Percentiles rank a stretch among this genome's conserved stretches.
phyloP scores from a whole-genome alignment of 441 rosid genomes.

The Adansonia rubrostipa region DNA sequence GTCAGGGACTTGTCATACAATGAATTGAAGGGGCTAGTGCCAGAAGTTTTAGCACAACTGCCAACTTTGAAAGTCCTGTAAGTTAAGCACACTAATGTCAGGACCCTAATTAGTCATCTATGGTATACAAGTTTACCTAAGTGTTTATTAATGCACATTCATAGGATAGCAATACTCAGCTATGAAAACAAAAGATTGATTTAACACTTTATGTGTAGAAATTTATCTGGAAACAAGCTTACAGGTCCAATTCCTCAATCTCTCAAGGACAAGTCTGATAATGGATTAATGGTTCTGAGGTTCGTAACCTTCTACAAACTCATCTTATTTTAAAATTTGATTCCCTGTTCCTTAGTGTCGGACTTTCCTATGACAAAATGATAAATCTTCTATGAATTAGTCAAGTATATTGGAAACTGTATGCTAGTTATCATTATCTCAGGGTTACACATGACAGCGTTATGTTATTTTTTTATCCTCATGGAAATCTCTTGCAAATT shows the following conservation, averaged over 20 bases:
- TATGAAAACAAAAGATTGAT: not conserved
- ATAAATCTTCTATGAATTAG: not conserved
- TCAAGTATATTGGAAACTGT: not conserved
- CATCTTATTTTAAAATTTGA: not conserved
- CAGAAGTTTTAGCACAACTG: not conserved
- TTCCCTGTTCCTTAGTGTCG: not conserved
- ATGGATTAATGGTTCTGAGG: not conserved
- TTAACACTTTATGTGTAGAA: not conserved
- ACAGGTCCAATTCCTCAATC: constrained; percentile 3
- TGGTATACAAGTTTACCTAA: not conserved
- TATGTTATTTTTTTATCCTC: not conserved
- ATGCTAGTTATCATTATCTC: not conserved
- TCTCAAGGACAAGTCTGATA: not conserved
- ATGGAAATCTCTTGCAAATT: not conserved
- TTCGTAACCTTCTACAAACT: not conserved
- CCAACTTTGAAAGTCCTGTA: constrained; percentile 10
- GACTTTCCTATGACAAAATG: not conserved
- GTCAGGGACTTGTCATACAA: constrained; percentile 14
- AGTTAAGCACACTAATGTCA: not conserved
- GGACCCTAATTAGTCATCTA: too few relatives aligned
- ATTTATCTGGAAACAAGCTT: constrained; percentile 18
- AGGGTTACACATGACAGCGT: not conserved
- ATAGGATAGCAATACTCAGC: not conserved
- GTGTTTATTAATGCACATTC: not conserved
- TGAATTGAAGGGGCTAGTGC: not conserved